Evolutionary conservation across 345 rosid species (phyloP).

Genomic region (Kernera saxatilis): DNA sequence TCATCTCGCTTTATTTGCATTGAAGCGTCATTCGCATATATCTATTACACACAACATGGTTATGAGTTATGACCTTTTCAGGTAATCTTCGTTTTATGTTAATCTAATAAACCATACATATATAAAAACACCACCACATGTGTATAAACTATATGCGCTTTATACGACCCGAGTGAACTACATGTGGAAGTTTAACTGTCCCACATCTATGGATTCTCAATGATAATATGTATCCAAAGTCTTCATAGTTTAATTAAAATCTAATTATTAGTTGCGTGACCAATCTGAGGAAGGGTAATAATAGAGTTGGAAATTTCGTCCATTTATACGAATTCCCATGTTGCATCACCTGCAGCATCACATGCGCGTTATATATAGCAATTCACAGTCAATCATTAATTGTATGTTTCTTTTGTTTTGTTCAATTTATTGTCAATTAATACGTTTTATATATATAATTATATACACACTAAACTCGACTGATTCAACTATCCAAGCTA

Average conservation of each 20-base stretch:
- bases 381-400: constrained; percentile 18
- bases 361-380: constrained; percentile 22
- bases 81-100: constrained; percentile 15
- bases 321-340: constrained; percentile 29
- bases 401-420: constrained; percentile 13
- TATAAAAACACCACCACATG: not conserved
- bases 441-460: not conserved
- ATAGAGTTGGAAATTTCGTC: constrained; percentile 24
- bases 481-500: not conserved
- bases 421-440: constrained; percentile 22
- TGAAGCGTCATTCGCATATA: not conserved
- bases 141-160: not conserved
- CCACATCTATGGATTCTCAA: constrained; percentile 27
- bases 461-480: not conserved
- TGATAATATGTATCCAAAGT: constrained; percentile 10
- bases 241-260: constrained; percentile 1
- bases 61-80: constrained; percentile 14
- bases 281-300: constrained; percentile 19
- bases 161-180: constrained; percentile 2
- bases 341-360: constrained; percentile 28
- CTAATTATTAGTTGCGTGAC: constrained; percentile 22
- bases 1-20: not conserved
- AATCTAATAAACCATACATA: not conserved
- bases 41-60: not conserved
- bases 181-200: constrained; percentile 32